Base-by-base conservation (phyloP, 2,329 filamentous ascomycete species). In the Bipolaris cookei region DNA sequence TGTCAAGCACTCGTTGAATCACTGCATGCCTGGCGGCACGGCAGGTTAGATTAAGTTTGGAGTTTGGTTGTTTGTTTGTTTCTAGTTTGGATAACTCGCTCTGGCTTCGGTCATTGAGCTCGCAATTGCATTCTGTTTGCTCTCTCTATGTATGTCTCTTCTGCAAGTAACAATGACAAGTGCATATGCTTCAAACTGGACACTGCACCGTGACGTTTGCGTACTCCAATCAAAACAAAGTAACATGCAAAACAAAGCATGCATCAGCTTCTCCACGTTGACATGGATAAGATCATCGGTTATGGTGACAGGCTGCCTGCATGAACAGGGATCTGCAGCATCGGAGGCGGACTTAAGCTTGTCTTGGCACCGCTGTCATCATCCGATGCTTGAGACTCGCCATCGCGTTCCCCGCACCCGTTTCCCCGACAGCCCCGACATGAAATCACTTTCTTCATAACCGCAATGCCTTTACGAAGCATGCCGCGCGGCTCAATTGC, bases 401-500 rank as follows among this genome's bases (percentile, higher is more conserved):
- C 39, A 20, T 47, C 32, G 45, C 51, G 55, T 53, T 59, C 56
- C 61, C 61, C 63, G 58, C 65, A 56, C 28, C 39, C 44, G 43
- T 37, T 45, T 46, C 41, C 45, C 21, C 37, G 25, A 41, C 46
- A 37, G 30, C 43, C 47, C 44, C 57, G 56, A 53, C 56, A 69
- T 70, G 68, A 52, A 48, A 56, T 30, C 51, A 59, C 21, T 35
- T 53, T 46, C 21, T 55, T 57, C 25, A 38, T 65, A 61, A 51
- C 58, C 53, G 60, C 62, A 66, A 76, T 76, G 73, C 68, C 71
- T 56, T 44, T 69, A 50, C 62, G 68, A 66, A 66, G 62, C 56
- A 47, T 72, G 21, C 57, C 70, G 18, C 64, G 64, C 54, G 64
- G 63, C 58, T 59, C 66, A 32, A 59, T 65, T 43, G 67, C 65